Percentiles rank a stretch among this genome's conserved stretches.
Evolutionary conservation across 2,329 filamentous ascomycete genomes (phyloP).

Genomic region (Colletotrichum orbiculare): DNA sequence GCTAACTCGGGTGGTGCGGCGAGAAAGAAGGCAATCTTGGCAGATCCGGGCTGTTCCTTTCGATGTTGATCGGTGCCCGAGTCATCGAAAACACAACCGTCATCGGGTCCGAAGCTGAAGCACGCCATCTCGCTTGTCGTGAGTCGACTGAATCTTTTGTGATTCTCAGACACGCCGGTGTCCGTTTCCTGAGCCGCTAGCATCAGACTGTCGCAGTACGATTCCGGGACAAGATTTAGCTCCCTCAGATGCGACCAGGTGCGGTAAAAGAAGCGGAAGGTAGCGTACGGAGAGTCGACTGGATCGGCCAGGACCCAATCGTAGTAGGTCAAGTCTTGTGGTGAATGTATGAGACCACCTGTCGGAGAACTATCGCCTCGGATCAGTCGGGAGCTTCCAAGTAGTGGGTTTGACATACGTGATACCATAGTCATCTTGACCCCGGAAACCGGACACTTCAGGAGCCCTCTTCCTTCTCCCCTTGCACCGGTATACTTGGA

Average conservation of each 20-base stretch:
- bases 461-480: conserved; percentile 56
- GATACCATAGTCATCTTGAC: conserved; percentile 63
- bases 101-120: conserved; percentile 6
- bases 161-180: not conserved
- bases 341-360: conserved; percentile 62
- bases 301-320: conserved; percentile 64
- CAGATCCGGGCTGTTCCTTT: not conserved
- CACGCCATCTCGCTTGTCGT: not conserved
- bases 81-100: conserved; percentile 13
- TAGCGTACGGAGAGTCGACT: conserved; percentile 62
- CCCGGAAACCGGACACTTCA: conserved; percentile 55
- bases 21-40: conserved; percentile 1
- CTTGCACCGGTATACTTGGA: conserved; percentile 64
- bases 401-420: conserved; percentile 52
- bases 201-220: conserved; percentile 32
- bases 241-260: conserved; percentile 60
- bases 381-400: conserved; percentile 26
- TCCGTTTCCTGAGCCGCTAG: not conserved
- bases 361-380: conserved; percentile 57
- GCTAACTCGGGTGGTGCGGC: conserved; percentile 45
- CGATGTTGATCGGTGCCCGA: not conserved
- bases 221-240: conserved; percentile 58
- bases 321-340: conserved; percentile 62
- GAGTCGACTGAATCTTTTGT: not conserved
- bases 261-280: conserved; percentile 68